Evolutionary conservation across 352 stramenopile species (phyloP).

Genomic region (Phytopythium kandeliae): DNA sequence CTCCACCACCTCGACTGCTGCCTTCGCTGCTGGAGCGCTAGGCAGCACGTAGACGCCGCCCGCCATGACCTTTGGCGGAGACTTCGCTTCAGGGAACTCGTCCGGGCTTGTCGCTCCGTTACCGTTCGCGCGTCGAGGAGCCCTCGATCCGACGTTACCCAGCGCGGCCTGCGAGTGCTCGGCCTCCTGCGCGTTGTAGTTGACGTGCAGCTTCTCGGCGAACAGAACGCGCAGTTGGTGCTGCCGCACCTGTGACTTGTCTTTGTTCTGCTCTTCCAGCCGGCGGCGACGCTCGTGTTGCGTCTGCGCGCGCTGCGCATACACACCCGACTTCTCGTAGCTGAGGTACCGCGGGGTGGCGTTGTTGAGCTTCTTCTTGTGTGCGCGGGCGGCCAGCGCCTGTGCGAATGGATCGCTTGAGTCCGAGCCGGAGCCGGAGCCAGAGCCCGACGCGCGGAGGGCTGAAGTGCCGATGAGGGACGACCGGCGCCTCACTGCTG

Average conservation of each 20-base stretch:
- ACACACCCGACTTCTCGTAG: conserved; percentile 43
- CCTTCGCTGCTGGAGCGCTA: neutral
- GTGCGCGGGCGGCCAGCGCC: conserved; percentile 9
- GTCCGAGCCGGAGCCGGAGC: conserved; percentile 16
- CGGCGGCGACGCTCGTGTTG: conserved; percentile 63
- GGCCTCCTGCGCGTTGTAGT: conserved; percentile 21
- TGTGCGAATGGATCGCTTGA: conserved; percentile 21
- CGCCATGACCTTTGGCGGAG: neutral
- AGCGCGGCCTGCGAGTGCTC: conserved; percentile 13
- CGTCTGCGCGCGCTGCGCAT: conserved; percentile 36
- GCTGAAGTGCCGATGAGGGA: conserved; percentile 14
- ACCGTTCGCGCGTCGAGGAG: conserved; percentile 3
- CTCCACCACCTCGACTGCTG: neutral
- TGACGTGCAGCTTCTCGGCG: conserved; percentile 40
- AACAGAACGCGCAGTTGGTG: conserved; percentile 42
- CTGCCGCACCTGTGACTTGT: conserved; percentile 55
- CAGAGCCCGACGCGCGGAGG: conserved; percentile 11
- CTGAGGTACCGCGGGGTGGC: conserved; percentile 58
- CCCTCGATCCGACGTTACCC: conserved; percentile 16
- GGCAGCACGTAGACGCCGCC: conserved; percentile 6
- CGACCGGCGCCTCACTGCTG: conserved; percentile 18
- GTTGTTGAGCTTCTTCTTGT: conserved; percentile 41
- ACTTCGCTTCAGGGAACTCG: neutral
- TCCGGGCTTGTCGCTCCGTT: conserved; percentile 2
- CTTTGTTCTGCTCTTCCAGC: conserved; percentile 54